Evolutionary conservation across 2,329 filamentous ascomycete genomes (phyloP), one percentile per base, ranked within the genome.

Genomic region (Aspergillus fischeri): DNA sequence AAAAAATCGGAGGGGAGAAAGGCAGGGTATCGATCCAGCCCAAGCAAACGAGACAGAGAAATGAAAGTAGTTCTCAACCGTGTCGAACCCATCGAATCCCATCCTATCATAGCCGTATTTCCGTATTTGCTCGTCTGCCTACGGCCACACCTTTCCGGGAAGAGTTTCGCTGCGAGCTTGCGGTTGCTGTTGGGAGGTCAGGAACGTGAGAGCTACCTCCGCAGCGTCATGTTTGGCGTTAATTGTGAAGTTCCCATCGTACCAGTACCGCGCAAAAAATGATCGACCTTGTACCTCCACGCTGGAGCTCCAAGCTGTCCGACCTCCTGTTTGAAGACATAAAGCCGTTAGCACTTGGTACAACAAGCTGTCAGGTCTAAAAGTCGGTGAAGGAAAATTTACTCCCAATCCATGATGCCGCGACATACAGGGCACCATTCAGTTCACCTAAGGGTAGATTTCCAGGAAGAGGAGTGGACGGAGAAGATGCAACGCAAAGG

Each of bases 221-320:
- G 92, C 91, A n/a, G 91, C 92, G 72, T 96, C 92, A 74, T 96
- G 92, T 75, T 86, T 88, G 57, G 91, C 91, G 69, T 95, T 95
- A 79, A 92, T 86, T 73, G 93, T 81, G 70, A 91, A 91, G 71
- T 91, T 86, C 60, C 91, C 91, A 73, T 95, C 92, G 76, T 96
- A 96, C 91, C 91, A 96, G 76, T 86, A 96, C 61, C 91, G 85
- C 49, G 91, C 91, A n/a, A 81, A 72, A 66, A 90, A 82, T 49
- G 77, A 81, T 52, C 81, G 77, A 54, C 86, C 87, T 65, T 84
- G 80, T 57, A 96, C 83, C n/a, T 81, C 85, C 57, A 96, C 91
- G 58, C 83, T 83, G 78, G 88, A 89, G 57, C 91, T 93, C 92
- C 92, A 96, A 57, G 92, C 92, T 57, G 92, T 96, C 67, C 92